Percentiles rank a stretch among this genome's conserved stretches.
Conservation (phyloP, 441 rosid species). For the Erysimum cheiri region DNA sequence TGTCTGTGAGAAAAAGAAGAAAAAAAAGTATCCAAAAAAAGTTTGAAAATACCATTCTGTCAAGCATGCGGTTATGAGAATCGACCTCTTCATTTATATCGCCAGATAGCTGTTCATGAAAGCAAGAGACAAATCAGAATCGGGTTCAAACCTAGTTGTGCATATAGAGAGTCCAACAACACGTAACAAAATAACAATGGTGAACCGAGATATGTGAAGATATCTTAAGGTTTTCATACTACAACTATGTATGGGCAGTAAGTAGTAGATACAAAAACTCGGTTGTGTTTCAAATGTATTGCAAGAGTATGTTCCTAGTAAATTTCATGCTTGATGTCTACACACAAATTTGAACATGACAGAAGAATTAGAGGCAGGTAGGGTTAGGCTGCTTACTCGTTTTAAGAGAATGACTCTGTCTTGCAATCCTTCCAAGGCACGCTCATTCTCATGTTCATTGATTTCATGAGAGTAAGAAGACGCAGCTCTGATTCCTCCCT, state of each 20-base stretch:
- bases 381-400: slow-evolving; percentile 69
- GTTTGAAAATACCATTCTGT: slow-evolving; percentile 72
- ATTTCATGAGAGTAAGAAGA: slow-evolving; percentile 89
- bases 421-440: slow-evolving; percentile 90
- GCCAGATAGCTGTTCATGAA: slow-evolving; percentile 73
- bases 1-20: not conserved
- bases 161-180: not conserved
- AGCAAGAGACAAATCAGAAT: slow-evolving; percentile 28
- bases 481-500: slow-evolving; percentile 92
- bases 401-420: slow-evolving; percentile 86
- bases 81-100: slow-evolving; percentile 97
- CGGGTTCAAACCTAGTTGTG: slow-evolving; percentile 5
- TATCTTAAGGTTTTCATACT: not conserved
- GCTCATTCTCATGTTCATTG: slow-evolving; percentile 92
- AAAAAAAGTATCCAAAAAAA: not conserved
- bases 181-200: too few species aligned
- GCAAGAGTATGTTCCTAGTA: slow-evolving; percentile 6
- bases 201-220: not conserved
- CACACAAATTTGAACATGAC: slow-evolving; percentile 1
- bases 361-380: slow-evolving; percentile 29
- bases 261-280: not conserved
- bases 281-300: not conserved
- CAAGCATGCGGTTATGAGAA: slow-evolving; percentile 85
- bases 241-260: not conserved
- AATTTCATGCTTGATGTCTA: not conserved